Percentiles rank a stretch among this genome's conserved stretches.
Evolutionary conservation across 2,329 filamentous ascomycete genomes (phyloP).

Genomic region (Pyricularia pennisetigena): DNA sequence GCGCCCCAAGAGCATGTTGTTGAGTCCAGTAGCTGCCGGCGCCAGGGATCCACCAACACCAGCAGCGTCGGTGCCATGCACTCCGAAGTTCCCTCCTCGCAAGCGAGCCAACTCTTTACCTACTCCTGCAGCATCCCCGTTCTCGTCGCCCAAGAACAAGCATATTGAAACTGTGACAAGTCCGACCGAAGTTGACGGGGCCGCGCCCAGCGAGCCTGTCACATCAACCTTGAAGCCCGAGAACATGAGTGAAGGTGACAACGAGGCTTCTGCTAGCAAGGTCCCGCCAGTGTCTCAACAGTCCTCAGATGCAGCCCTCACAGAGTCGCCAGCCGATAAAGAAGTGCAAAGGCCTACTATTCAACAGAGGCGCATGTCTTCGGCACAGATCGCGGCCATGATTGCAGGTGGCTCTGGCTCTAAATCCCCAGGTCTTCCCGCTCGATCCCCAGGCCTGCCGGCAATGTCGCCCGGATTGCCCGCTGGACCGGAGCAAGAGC

Average conservation of each 20-base stretch:
- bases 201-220: background rate
- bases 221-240: background rate
- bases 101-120: conserved; percentile 42
- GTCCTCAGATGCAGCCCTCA: background rate
- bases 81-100: conserved; percentile 18
- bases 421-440: conserved; percentile 20
- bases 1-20: conserved; percentile 39
- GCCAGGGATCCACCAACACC: conserved; percentile 20
- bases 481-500: background rate
- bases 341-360: background rate
- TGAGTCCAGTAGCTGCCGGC: conserved; percentile 17
- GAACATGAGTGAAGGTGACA: background rate
- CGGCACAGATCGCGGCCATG: conserved; percentile 22
- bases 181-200: background rate
- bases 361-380: conserved; percentile 2
- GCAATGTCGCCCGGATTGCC: conserved; percentile 9
- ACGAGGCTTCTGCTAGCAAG: background rate
- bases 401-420: conserved; percentile 26
- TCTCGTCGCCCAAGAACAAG: conserved; percentile 11
- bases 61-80: conserved; percentile 22
- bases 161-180: conserved; percentile 5
- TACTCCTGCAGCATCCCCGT: conserved; percentile 20
- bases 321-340: background rate
- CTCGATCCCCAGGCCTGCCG: background rate
- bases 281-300: background rate